Base-by-base conservation (phyloP, 345 rosid genomes). In the Streptanthus diversifolius region DNA sequence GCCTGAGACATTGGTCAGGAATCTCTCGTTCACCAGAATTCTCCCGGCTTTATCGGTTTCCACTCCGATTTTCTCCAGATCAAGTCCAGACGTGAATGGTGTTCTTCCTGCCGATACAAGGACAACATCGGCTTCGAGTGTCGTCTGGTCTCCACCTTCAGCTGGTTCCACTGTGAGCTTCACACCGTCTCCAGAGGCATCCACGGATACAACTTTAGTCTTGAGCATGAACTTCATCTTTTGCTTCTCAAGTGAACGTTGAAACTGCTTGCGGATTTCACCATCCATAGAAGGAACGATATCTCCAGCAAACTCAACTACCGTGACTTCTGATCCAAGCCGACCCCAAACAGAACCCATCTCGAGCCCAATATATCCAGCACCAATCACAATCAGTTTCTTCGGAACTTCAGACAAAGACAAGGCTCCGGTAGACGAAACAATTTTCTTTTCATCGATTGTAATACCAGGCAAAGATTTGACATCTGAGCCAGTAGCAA, bases 311-410 rank as follows among this genome's bases (percentile, higher is more conserved):
- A 89, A 91, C 86, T 91, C 97, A 65, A 91, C 93, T 2, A 91
- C 97, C 0, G 97, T 89, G 25, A 91, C 97, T 79, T 86, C 93
- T 19, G 96, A 91, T 66, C 96, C 97, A 19, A 91, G 86, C 17
- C 96, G 83, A 45, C 84, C 84, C 97, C 96, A 89, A 53, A 89
- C 96, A 19, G 97, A 91, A 32, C 97, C 97, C 97, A 91, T 89
- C 88, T 91, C 96, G 4, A 89, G 90, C 56, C 97, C 97, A 74
- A 91, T 91, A 82, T 87, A 87, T 5, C 96, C 97, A 1, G 97
- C 97, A 36, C 96, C 97, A 72, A 91, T 84, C 24, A 91, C 97
- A 65, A 91, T 88, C 14, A 91, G 83, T 71, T 85, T 87, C 91
- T 91, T 86, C 0, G 97, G 97, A 18, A 91, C 75, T 82, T 85